phyloP scores from a whole-genome alignment of 345 rosid genomes.

The Arabidopsis arenosa region DNA sequence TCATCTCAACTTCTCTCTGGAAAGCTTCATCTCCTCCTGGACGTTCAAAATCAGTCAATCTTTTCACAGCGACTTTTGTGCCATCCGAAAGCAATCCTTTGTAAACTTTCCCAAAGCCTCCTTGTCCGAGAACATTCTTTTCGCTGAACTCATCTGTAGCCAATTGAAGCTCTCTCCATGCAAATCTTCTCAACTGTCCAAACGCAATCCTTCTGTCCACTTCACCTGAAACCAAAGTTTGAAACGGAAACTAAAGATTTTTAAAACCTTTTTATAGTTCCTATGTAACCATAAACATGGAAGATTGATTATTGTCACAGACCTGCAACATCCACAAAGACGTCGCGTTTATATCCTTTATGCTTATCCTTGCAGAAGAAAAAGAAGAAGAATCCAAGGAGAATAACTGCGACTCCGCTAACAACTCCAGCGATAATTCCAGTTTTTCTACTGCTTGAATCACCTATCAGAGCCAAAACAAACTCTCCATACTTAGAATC shows the following conservation, averaged over 20 bases:
- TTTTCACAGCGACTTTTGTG: conserved; percentile 49
- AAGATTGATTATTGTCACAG: conserved; percentile 14
- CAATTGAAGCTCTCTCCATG: conserved; percentile 96
- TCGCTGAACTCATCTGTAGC: conserved; percentile 63
- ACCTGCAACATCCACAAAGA: conserved; percentile 95
- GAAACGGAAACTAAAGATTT: background rate
- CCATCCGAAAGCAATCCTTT: conserved; percentile 48
- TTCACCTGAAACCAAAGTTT: conserved; percentile 66
- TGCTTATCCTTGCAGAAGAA: conserved; percentile 65
- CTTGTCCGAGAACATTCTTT: conserved; percentile 49
- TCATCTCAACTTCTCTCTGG: conserved; percentile 48
- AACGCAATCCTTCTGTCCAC: conserved; percentile 94
- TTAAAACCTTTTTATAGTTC: background rate
- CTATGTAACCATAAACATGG: background rate
- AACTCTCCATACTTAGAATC: conserved; percentile 12
- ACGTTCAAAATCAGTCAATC: conserved; percentile 45
- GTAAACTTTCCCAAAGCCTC: conserved; percentile 57
- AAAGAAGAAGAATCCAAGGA: conserved; percentile 59
- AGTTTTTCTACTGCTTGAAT: conserved; percentile 63
- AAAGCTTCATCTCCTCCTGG: conserved; percentile 51
- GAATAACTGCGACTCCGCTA: conserved; percentile 61
- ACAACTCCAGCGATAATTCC: conserved; percentile 76
- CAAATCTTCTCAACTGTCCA: conserved; percentile 90
- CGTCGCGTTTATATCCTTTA: conserved; percentile 73
- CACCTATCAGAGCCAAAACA: conserved; percentile 48